Base-by-base conservation (phyloP, 2,329 filamentous ascomycete genomes). In the Sporothrix brunneoviolacea region DNA sequence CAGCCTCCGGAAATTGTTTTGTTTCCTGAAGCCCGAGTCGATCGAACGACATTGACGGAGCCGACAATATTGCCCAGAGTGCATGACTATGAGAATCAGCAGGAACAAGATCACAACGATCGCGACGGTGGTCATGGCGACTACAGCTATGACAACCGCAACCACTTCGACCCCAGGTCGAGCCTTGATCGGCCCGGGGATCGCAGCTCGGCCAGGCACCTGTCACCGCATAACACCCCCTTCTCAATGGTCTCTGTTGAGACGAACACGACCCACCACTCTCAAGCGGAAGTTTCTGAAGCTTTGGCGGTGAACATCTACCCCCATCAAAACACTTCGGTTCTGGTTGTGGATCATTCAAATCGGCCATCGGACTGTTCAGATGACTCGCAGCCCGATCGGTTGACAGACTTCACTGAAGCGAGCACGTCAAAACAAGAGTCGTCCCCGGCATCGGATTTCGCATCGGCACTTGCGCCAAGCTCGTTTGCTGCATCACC, bases 231-330 rank as follows among this genome's bases (percentile, higher is more conserved):
- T 55, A 76, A 76, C 55, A 83, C 81, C 0, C 81, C 81, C 4
- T 83, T 84, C 57, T 84, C 81, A 2, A 68, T 79, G 51, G 69
- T 71, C 1, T 84, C 81, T 0, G 71, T 83, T 42, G 80, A 83
- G 48, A 81, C 79, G n/a, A 76, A 70, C 33, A 82, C 80, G 1
- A 56, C 59, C 3, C 55, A 58, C 33, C 56, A 58, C n/a, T 81
- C 77, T 3, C 70, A 72, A 39, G 71, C 73, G 4, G 80, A 82
- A 57, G 74, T 84, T 36, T 80, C 80, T 1, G 80, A 84, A 65
- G 81, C 81, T 30, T 66, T 77, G 60, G 79, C 77, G 35, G 73
- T 84, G 50, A 80, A 73, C 54, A 79, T 84, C 58, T 82, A 76
- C 56, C 73, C 77, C 18, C 81, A 84, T 55, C 79, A 84, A 58